Evolutionary conservation across 176 grass and related monocot genomes (phyloP), one percentile per base, ranked within the genome.

Genomic region (Coix lacrymajobi): DNA sequence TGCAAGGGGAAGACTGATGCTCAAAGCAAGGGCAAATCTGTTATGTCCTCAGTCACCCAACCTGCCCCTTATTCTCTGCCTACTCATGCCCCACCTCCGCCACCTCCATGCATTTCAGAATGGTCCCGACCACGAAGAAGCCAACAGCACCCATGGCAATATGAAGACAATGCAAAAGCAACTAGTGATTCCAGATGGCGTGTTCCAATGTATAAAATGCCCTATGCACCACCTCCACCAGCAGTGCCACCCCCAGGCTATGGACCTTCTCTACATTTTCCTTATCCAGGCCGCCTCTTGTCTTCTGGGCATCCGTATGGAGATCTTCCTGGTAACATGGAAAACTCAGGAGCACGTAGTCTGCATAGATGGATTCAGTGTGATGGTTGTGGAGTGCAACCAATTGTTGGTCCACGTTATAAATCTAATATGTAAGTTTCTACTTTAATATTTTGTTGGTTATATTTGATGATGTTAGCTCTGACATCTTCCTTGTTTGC

Each of bases 351-450:
- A 25, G 41, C 60, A 69, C 65, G 2, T 3, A 10, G 28, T 78
- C 86, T 80, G 38, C 96, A 99, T 79, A 88, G 11, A 49, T 87
- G 91, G 74, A 87, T 92, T 45, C 68, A 22, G 69, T 99, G 96
- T 85, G 96, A 99, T 88, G 89, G 89, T 75, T 99, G 96, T 90
- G 91, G 91, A 76, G 84, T 88, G 83, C 62, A 89, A 32, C 96
- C 96, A 63, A 96, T 99, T 65, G 41, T 92, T 52, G 96, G 96
- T 39, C 56, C 91, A 34, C 93, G 96, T 37, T 96, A 87, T 73
- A 99, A 92, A 79, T 99, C 96, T 36, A 93, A 84, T 40, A 85
- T 92, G 96, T 99, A 93, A 37, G 30, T 80, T 13, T 10, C 36
- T 20, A 62, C 25, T 78, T 79, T 4, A 73, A 45, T 69, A 41